These are phyloP conservation scores for Salvia sclarea DNA, from an alignment of 305 asterid species.

Conservation along the genomic window DNA sequence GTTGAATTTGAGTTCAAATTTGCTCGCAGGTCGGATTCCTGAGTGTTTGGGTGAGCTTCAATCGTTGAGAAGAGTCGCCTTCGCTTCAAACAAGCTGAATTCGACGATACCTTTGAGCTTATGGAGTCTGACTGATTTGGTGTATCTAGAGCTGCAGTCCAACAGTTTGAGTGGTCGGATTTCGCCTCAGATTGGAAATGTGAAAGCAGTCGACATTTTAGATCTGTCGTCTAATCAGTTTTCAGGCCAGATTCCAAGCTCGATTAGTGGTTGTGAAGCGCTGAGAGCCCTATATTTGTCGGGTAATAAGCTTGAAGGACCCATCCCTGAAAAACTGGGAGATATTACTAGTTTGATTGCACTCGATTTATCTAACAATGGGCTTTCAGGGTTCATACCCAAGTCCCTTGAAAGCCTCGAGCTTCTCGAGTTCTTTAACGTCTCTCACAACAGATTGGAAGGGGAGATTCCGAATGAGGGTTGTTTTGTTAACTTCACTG, in stretches of 20 bases:
- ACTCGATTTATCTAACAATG: slow-evolving; percentile 18
- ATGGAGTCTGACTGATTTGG: slow-evolving; percentile 29
- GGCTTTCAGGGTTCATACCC: slow-evolving; percentile 32
- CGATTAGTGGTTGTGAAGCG: slow-evolving; percentile 11
- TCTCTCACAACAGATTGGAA: slow-evolving; percentile 23
- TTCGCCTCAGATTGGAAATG: slow-evolving; percentile 29
- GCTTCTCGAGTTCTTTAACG: slow-evolving; percentile 16
- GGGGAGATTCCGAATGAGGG: slow-evolving; percentile 27
- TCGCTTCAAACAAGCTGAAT: slow-evolving; percentile 17
- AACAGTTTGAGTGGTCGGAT: slow-evolving; percentile 34
- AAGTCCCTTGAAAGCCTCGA: slow-evolving; percentile 21
- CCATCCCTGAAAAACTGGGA: slow-evolving; percentile 29
- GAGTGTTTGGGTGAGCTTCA: slow-evolving; percentile 27
- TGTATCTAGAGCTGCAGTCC: slow-evolving; percentile 17
- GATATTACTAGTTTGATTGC: not conserved
- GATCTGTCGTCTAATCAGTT: slow-evolving; percentile 32
- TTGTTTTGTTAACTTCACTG: slow-evolving; percentile 22
- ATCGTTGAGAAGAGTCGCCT: slow-evolving; percentile 16
- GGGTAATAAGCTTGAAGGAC: slow-evolving; percentile 14
- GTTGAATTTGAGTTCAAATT: slow-evolving; percentile 20
- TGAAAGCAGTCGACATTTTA: not conserved
- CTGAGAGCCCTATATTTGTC: not conserved
- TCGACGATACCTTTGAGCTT: slow-evolving; percentile 29
- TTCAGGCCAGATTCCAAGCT: slow-evolving; percentile 32
- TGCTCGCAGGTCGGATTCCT: slow-evolving; percentile 24